Conservation (phyloP, 148 eudicot genomes). For the Fallopia convolvulus region DNA sequence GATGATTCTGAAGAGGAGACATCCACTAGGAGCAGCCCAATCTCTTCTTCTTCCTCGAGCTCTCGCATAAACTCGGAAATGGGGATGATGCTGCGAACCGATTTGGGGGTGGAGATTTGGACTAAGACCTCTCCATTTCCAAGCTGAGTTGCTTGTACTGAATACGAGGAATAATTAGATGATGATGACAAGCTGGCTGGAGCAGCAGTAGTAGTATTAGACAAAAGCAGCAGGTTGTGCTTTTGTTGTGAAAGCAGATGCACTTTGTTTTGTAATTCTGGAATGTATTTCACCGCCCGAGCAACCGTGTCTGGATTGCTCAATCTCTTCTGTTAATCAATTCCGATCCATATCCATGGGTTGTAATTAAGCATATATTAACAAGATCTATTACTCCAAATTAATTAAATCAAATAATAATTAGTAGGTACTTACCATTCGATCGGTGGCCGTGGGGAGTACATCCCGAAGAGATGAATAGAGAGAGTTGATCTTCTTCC, state of each 20-base stretch:
- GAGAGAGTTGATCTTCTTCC: constrained; percentile 29
- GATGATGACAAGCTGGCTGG: neutral
- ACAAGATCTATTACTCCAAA: neutral
- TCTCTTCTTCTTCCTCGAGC: constrained; percentile 29
- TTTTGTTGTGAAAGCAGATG: constrained; percentile 31
- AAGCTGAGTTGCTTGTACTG: constrained; percentile 26
- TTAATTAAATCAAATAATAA: neutral
- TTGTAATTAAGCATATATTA: too few species aligned
- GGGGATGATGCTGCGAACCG: neutral
- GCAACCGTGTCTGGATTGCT: constrained; percentile 64
- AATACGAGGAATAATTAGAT: neutral
- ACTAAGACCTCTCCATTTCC: constrained; percentile 33
- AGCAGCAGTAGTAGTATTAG: neutral
- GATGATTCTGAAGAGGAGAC: constrained; percentile 39
- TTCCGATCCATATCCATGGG: too few species aligned
- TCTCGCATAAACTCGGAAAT: constrained; percentile 28
- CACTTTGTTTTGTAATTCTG: constrained; percentile 67
- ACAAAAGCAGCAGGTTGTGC: constrained; percentile 21
- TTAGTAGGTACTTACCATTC: neutral
- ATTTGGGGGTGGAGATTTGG: constrained; percentile 36
- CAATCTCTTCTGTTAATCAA: constrained; percentile 44
- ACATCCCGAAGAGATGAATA: constrained; percentile 31
- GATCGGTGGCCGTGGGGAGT: neutral
- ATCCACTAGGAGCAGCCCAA: constrained; percentile 31
- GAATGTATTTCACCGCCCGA: constrained; percentile 63